These are phyloP conservation scores for Cicer chorassanicum DNA, from an alignment of 306 rosid genomes.

Conservation along the genomic window DNA sequence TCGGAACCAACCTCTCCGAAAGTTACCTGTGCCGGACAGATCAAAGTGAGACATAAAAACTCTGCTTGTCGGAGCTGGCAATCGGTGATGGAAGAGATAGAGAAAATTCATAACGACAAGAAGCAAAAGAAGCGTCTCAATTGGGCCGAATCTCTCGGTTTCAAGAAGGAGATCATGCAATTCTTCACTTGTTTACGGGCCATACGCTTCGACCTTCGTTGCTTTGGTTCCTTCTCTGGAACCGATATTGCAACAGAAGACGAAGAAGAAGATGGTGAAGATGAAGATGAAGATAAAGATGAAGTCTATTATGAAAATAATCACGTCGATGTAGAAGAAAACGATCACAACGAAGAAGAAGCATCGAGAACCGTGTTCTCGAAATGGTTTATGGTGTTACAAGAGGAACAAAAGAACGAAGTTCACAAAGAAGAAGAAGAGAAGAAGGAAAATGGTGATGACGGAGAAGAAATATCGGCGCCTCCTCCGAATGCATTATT, in stretches of 20 bases:
- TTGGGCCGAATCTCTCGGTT: constrained; percentile 71
- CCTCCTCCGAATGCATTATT: constrained; percentile 89
- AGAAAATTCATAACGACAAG: constrained; percentile 68
- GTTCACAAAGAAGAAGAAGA: constrained; percentile 45
- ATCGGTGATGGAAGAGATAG: constrained; percentile 95
- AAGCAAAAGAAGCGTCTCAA: constrained; percentile 58
- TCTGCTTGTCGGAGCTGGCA: constrained; percentile 78
- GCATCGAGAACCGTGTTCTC: constrained; percentile 68
- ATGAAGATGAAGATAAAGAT: constrained; percentile 6
- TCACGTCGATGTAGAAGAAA: constrained; percentile 43
- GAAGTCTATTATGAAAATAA: constrained; percentile 41
- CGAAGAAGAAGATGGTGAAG: constrained; percentile 55
- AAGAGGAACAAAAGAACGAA: constrained; percentile 59
- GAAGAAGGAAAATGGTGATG: constrained; percentile 34
- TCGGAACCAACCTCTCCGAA: constrained; percentile 93
- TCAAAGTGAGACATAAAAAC: constrained; percentile 72
- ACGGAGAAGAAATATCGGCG: constrained; percentile 29
- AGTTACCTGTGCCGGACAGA: constrained; percentile 94
- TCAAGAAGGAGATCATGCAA: constrained; percentile 88
- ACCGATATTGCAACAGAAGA: constrained; percentile 62
- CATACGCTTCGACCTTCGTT: constrained; percentile 70
- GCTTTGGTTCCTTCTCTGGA: constrained; percentile 71
- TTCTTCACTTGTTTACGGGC: constrained; percentile 76
- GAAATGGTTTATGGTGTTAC: constrained; percentile 90
- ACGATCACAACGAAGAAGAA: constrained; percentile 33